phyloP scores from a whole-genome alignment of 371 early-diverging fungal genomes.

The Mucor irregularis region DNA sequence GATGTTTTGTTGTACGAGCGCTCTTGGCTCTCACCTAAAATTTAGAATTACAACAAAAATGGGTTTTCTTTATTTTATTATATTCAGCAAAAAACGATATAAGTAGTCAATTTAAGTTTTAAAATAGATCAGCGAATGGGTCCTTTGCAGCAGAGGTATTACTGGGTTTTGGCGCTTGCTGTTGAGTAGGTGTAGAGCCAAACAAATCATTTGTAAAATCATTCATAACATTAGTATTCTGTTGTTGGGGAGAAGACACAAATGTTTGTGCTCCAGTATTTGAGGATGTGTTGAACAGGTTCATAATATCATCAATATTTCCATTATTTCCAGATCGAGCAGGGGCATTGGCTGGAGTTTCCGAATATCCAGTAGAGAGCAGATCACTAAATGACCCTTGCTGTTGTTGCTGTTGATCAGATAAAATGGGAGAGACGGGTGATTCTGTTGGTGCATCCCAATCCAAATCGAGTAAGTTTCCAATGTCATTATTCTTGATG shows the following conservation, averaged over 20 bases:
- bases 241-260: constrained; percentile 4
- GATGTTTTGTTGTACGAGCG: too few relatives aligned
- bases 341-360: not conserved
- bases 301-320: constrained; percentile 40
- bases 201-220: constrained; percentile 24
- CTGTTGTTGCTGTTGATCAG: constrained; percentile 21
- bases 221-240: not conserved
- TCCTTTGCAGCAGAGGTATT: constrained; percentile 19
- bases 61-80: too few relatives aligned
- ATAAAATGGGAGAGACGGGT: constrained; percentile 29
- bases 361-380: constrained; percentile 28
- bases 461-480: constrained; percentile 55
- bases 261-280: constrained; percentile 7
- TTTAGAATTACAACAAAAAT: too few relatives aligned
- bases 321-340: constrained; percentile 11
- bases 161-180: not conserved
- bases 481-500: constrained; percentile 58
- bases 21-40: too few relatives aligned
- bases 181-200: constrained; percentile 7
- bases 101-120: too few relatives aligned
- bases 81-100: too few relatives aligned
- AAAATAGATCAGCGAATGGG: constrained; percentile 37
- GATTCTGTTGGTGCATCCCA: constrained; percentile 43
- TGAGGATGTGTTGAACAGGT: constrained; percentile 27
- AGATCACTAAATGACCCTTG: constrained; percentile 25